Conservation (phyloP, 108 stramenopile species). For the Nitzschia palea region DNA sequence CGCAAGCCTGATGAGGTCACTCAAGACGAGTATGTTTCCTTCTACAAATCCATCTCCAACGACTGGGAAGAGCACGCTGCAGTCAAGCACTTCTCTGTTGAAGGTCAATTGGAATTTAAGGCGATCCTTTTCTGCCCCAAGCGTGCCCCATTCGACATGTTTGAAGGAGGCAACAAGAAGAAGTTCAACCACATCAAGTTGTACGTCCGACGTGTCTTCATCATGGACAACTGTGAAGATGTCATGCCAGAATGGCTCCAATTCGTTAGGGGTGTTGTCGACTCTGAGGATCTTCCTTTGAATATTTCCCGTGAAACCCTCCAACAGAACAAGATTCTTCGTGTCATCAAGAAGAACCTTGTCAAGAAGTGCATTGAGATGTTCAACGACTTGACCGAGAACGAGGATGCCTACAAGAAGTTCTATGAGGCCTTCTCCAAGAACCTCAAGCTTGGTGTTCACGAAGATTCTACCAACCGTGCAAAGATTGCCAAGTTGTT, state of each 20-base stretch:
- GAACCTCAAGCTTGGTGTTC: constrained; percentile 99
- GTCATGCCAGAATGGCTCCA: constrained; percentile 99
- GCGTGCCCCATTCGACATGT: constrained; percentile 99
- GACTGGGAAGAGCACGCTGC: constrained; percentile 99
- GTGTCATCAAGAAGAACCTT: constrained; percentile 99
- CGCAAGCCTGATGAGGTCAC: constrained; percentile 99
- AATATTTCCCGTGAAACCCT: constrained; percentile 99
- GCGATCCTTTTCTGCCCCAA: constrained; percentile 99
- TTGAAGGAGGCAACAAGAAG: constrained; percentile 99
- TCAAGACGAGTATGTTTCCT: constrained; percentile 98
- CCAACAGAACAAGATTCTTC: constrained; percentile 99
- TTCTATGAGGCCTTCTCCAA: constrained; percentile 99
- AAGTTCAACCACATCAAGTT: constrained; percentile 99
- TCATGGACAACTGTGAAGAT: constrained; percentile 99
- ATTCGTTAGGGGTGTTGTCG: constrained; percentile 99
- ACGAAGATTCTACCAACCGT: constrained; percentile 99
- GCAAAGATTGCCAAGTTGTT: constrained; percentile 99
- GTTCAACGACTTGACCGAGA: constrained; percentile 99
- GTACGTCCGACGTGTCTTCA: constrained; percentile 99
- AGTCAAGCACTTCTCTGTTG: constrained; percentile 99
- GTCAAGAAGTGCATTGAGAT: constrained; percentile 99
- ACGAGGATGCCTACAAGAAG: constrained; percentile 99
- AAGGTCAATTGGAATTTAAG: constrained; percentile 99
- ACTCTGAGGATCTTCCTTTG: constrained; percentile 99
- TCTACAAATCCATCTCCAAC: constrained; percentile 99